A percentile compares a stretch with the other conserved stretches of the same genome.
These are phyloP conservation scores for Ilyonectria mors-panacis DNA, from an alignment of 2,329 filamentous ascomycete genomes.

Conservation along the genomic window DNA sequence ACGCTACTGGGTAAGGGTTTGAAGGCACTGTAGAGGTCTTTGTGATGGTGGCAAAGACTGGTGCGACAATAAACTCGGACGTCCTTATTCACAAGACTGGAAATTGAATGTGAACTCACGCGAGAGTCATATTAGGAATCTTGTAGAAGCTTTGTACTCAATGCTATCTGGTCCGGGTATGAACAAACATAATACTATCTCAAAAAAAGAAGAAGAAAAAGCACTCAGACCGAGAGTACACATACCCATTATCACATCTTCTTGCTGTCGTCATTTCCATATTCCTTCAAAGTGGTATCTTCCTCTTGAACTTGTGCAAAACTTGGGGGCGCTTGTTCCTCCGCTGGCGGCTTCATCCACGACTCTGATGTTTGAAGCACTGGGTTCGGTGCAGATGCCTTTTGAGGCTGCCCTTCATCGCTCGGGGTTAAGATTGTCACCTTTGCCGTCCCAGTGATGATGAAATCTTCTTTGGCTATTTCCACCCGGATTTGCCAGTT, in stretches of 20 bases:
- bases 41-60: too few relatives aligned
- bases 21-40: background rate
- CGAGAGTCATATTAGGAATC: too few relatives aligned
- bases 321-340: conserved; percentile 7
- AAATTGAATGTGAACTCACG: too few relatives aligned
- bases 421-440: conserved; percentile 19
- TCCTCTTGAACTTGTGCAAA: conserved; percentile 14
- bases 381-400: background rate
- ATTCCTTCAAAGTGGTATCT: background rate
- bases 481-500: conserved; percentile 33
- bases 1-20: conserved; percentile 6
- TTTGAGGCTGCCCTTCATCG: background rate
- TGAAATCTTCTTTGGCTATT: background rate
- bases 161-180: too few relatives aligned
- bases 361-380: background rate
- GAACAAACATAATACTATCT: too few relatives aligned
- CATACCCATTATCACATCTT: background rate
- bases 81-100: too few relatives aligned
- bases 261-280: background rate
- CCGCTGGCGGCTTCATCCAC: conserved; percentile 20
- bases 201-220: too few relatives aligned
- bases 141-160: too few relatives aligned
- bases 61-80: too few relatives aligned
- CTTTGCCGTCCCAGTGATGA: background rate
- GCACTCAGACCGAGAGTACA: too few relatives aligned